Evolutionary conservation across 23 red algal genomes (phyloP), one percentile per base, ranked within the genome.

Genomic region (Cyanidiococcus yangmingshanensis): DNA sequence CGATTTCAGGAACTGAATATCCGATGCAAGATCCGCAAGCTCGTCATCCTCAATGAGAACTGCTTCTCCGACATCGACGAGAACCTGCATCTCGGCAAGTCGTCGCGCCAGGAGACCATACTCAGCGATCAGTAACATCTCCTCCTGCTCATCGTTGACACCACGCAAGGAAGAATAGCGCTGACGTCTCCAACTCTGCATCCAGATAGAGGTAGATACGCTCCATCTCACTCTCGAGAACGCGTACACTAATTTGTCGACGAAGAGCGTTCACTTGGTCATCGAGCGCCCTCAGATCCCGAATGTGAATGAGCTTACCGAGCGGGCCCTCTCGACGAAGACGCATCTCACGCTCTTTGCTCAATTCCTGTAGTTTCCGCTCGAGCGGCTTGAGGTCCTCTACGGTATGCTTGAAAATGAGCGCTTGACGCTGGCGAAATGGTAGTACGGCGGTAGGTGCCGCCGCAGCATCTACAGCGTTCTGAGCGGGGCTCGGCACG

Each of bases 141-240:
- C 83, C 51, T 98, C 94, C 67, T 75, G 41, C 34, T 84, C 68
- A 35, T 82, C 74, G 24, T 76, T 79, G 3, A 57, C 57, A 33
- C 82, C 76, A 38, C 21, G 63, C 63, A 29, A 35, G n/a, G n/a
- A 35, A 25, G 7, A 71, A 71, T 29, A 71, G 7, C 15, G 63
- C 32, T 7, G 63, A 25, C 12, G 63, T 29, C 3, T 98, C 88
- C 41, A 91, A 77, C 80, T 98, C 94, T 15, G 79, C 39, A 18
- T 79, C 75, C 36, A 98, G 76, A 38, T 79, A 76, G 37, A 76
- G 77, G 35, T 86, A 91, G 40, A 91, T 89, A 33, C 87, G 86
- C 51, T 98, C 85, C 84, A 91, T 87, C 76, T 98, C 94, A 12
- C 90, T 40, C 74, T 89, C 85, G 68, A 98, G 39, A 7, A 98